A percentile compares a stretch with the other conserved stretches of the same genome.
phyloP scores from a whole-genome alignment of 2,329 filamentous ascomycete species.

The Neospermospora avenae region DNA sequence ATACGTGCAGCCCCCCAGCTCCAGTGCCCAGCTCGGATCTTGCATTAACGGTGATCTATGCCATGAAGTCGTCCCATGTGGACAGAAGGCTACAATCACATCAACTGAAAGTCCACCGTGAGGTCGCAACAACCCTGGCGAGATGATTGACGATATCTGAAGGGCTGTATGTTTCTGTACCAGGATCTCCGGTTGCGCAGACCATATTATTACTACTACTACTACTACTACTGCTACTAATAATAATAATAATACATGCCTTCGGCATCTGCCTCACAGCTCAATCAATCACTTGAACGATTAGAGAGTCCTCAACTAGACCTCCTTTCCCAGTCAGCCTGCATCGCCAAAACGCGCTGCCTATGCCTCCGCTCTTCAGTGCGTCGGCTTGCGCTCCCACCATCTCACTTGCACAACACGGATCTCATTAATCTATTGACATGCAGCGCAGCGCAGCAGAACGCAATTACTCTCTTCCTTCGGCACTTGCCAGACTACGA shows the following conservation, averaged over 20 bases:
- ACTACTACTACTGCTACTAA: background rate
- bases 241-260: no score
- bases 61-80: background rate
- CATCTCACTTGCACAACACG: background rate
- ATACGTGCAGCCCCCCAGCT: background rate
- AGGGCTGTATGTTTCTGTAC: background rate
- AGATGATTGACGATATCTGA: background rate
- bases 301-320: background rate
- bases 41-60: no score
- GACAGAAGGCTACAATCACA: background rate
- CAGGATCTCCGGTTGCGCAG: background rate
- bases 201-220: background rate
- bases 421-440: background rate
- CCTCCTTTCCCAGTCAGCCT: background rate
- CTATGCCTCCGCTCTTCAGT: background rate
- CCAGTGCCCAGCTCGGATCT: background rate
- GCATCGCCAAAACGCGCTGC: background rate
- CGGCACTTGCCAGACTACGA: background rate
- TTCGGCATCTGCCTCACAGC: background rate
- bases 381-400: background rate
- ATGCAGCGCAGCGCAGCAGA: background rate
- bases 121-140: background rate
- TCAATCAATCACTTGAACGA: background rate
- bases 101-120: background rate
- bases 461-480: background rate